phyloP scores from a whole-genome alignment of 2,329 filamentous ascomycete genomes.

The Ophiostoma australiae region DNA sequence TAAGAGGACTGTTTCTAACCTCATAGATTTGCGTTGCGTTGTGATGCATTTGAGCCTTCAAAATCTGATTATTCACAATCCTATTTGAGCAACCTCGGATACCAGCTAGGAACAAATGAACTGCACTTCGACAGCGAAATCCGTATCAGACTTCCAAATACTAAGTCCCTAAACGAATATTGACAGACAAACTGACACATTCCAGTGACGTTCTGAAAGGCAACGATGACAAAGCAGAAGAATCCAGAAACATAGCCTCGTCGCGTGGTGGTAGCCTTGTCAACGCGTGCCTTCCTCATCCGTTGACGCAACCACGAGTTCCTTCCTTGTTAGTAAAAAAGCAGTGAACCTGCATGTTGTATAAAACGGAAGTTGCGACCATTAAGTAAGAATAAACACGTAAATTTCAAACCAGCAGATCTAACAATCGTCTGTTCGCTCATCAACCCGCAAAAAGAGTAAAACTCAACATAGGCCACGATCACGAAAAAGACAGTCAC shows the following conservation, averaged over 20 bases:
- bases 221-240: neutral
- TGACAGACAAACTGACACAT: neutral
- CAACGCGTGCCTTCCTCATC: neutral
- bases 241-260: neutral
- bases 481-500: too few relatives aligned
- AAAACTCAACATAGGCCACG: neutral
- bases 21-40: too few relatives aligned
- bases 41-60: too few relatives aligned
- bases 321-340: neutral
- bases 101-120: too few relatives aligned
- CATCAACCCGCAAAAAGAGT: neutral
- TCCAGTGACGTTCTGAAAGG: neutral
- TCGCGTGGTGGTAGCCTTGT: conserved; percentile 5
- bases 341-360: neutral
- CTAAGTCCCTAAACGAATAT: neutral
- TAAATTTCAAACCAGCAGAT: neutral
- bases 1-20: too few relatives aligned
- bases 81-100: too few relatives aligned
- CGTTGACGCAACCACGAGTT: neutral
- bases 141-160: neutral
- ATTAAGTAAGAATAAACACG: neutral
- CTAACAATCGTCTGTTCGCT: neutral
- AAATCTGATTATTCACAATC: too few relatives aligned
- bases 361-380: neutral
- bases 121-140: neutral